A percentile compares a stretch with the other conserved stretches of the same genome.
These are phyloP conservation scores for Wallacemonas sp. DNA, from an alignment of 208 protist species.

Conservation along the genomic window DNA sequence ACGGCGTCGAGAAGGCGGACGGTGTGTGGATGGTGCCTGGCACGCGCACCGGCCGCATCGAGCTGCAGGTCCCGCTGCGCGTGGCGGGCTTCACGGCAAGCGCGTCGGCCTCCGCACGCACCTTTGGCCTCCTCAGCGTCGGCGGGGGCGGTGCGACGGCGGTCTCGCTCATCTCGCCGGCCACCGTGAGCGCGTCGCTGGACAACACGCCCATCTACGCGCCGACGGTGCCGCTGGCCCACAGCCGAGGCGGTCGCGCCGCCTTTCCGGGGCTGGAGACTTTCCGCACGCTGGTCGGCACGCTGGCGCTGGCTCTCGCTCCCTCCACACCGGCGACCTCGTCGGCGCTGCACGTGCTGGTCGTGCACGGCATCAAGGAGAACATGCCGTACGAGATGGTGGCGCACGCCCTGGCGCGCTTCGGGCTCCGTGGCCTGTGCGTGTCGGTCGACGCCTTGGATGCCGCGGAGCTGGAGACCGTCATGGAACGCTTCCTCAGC, in stretches of 20 bases:
- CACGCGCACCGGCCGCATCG: neutral
- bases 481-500: conserved; percentile 38
- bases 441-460: conserved; percentile 46
- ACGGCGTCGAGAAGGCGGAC: conserved; percentile 23
- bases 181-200: conserved; percentile 18
- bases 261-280: neutral
- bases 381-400: conserved; percentile 62
- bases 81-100: conserved; percentile 27
- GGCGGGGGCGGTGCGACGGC: neutral
- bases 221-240: conserved; percentile 8
- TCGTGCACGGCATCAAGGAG: conserved; percentile 71
- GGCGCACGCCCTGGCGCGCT: conserved; percentile 31
- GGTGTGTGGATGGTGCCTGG: conserved; percentile 4
- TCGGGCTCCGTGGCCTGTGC: conserved; percentile 44
- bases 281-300: neutral
- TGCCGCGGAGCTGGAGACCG: conserved; percentile 36
- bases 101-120: neutral
- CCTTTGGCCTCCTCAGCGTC: conserved; percentile 10
- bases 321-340: neutral
- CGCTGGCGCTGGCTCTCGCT: neutral
- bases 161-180: conserved; percentile 37
- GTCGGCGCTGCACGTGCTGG: conserved; percentile 31
- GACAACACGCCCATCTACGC: conserved; percentile 60
- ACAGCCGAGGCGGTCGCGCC: neutral
- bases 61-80: conserved; percentile 39